Conservation (phyloP, 345 rosid genomes). For the Eucalyptus albens region DNA sequence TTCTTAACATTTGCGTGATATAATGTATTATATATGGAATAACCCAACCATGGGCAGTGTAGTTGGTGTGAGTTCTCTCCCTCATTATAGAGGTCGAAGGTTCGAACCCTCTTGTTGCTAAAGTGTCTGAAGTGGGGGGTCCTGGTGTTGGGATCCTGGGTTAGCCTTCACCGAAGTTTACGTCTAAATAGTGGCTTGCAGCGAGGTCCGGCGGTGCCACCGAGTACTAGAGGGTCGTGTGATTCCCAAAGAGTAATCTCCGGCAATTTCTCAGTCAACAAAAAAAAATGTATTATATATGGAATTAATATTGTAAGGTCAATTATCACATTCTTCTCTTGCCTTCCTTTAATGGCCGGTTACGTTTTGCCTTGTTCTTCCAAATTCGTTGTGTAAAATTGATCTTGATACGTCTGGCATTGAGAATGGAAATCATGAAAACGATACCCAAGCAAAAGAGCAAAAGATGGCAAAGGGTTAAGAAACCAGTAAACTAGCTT, state of each 20-base stretch:
- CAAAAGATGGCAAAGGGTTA: neutral
- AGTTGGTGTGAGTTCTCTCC: too few species aligned
- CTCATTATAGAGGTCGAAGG: accelerated
- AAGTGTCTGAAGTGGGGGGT: too few species aligned
- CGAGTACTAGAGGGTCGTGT: too few species aligned
- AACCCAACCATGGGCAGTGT: too few species aligned
- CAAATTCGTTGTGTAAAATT: neutral
- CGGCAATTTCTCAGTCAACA: accelerated
- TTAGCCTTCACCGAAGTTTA: accelerated
- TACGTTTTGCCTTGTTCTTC: neutral
- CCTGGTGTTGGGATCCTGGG: too few species aligned
- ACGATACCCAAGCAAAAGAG: neutral
- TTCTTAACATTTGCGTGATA: neutral
- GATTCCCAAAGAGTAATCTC: too few species aligned
- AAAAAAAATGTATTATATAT: too few species aligned
- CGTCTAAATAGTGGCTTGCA: too few species aligned
- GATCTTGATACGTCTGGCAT: neutral
- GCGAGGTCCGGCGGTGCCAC: accelerated
- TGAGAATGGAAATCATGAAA: neutral
- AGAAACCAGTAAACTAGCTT: slow-evolving; percentile 37
- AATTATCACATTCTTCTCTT: neutral
- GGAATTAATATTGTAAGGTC: neutral
- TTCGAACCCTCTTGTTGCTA: too few species aligned
- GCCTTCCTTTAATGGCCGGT: neutral
- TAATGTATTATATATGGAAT: neutral